Base-by-base conservation (phyloP, 176 grass and related monocot genomes). In the Zizania latifolia region DNA sequence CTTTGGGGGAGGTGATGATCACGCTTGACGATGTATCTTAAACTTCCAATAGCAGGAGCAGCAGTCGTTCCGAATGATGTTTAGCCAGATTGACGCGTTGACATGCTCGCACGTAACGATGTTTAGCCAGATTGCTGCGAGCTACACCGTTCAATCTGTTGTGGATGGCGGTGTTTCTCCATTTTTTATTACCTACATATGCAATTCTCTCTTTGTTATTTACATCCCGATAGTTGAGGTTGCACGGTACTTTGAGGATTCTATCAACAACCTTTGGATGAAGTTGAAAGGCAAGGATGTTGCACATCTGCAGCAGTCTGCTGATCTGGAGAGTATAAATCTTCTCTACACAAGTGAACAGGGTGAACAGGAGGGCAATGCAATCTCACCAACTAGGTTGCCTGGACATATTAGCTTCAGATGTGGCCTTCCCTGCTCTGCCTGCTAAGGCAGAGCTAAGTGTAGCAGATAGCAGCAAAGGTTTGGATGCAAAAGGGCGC, bases 101-200 rank as follows among this genome's bases (percentile, higher is more conserved):
- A n/a, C n/a, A n/a, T n/a, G n/a, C n/a, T n/a, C n/a, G n/a, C n/a
- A n/a, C n/a, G n/a, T n/a, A n/a, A n/a, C n/a, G n/a, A n/a, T n/a
- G n/a, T n/a, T n/a, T n/a, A n/a, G n/a, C n/a, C n/a, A n/a, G 95
- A 99, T 99, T 50, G 89, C 91, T 26, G 95, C 95, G 8, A 99
- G 95, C 83, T 99, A 94, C 86, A 94, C 94, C 10, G 95, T 99
- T 41, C 95, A 99, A 71, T 99, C 95, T 56, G 95, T 99, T 9
- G 95, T 99, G 37, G 95, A 99, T 65, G 81, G 46, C 0, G 95
- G 95, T 23, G 95, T 99, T 76, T 99, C 95, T 66, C 95, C 95
- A 0, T 99, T 99, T 81, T 69, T 99, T 55, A 92, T 99, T 12
- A 94, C 95, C 27, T 94, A 99, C 69, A 94, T 99, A 43, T 99